Evolutionary conservation across 140 eudicot genomes (phyloP).

Genomic region (Oenanthe javanica): DNA sequence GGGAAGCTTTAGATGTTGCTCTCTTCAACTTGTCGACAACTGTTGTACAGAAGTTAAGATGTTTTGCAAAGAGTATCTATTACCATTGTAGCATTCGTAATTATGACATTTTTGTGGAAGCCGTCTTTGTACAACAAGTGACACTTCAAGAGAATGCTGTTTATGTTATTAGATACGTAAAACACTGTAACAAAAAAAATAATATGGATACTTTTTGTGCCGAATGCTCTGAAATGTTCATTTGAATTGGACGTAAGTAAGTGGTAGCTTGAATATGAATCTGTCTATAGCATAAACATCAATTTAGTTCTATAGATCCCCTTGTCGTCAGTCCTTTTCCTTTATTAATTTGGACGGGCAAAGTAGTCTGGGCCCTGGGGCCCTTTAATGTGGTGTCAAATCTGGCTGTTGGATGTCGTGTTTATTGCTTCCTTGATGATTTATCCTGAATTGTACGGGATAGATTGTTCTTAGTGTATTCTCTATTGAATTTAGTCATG

Average conservation of each 20-base stretch:
- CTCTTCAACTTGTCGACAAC: conserved; percentile 21
- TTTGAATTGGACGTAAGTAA: conserved; percentile 20
- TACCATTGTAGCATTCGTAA: conserved; percentile 20
- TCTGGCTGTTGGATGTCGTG: background rate
- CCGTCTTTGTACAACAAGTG: conserved; percentile 12
- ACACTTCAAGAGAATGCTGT: conserved; percentile 18
- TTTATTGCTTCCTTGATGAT: background rate
- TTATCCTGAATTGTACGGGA: background rate
- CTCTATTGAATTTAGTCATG: background rate
- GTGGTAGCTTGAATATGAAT: conserved; percentile 13
- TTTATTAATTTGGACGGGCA: background rate
- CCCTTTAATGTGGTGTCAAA: background rate
- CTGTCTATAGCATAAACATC: conserved; percentile 12
- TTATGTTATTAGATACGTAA: conserved; percentile 19
- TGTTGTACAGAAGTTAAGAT: conserved; percentile 7
- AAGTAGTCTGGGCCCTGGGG: background rate
- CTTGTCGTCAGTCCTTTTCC: background rate
- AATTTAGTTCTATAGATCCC: background rate
- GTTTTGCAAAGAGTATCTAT: conserved; percentile 20
- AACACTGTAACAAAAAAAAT: conserved; percentile 24
- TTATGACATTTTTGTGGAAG: conserved; percentile 19
- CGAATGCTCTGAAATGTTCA: conserved; percentile 19
- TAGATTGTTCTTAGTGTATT: background rate
- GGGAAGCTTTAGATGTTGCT: conserved; percentile 33
- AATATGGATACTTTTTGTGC: conserved; percentile 12